Evolutionary conservation across 768 basidiomycete genomes (phyloP), one percentile per base, ranked within the genome.

Genomic region (Gloeophyllum trabeum): DNA sequence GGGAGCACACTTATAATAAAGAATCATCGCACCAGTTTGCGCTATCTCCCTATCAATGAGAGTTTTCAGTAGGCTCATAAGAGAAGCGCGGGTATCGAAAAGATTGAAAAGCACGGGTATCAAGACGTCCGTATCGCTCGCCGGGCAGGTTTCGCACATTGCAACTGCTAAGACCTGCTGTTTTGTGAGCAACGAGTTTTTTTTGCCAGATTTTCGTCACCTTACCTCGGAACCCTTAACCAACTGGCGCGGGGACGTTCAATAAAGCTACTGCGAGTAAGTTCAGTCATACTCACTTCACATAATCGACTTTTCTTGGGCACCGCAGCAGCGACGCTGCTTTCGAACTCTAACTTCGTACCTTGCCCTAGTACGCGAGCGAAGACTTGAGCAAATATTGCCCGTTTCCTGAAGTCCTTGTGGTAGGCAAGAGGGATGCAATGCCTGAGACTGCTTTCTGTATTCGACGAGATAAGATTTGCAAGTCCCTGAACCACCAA

Each of bases 401-500:
- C 69, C 12, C 88, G 75, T 51, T 82, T 79, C 28, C 71, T 62
- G 20, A 70, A 63, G 52, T 92, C 83, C 18, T 65, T 57, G 51
- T 87, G 81, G 50, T 88, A 90, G 1, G 84, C 86, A 45, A 86
- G 66, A 4, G 78, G 64, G 18, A 93, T 73, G 51, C 84, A 90
- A 56, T 93, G 87, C 57, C 90, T 91, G 54, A 93, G 78, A 4
- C 88, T 91, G 50, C 77, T 81, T 53, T 92, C 87, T 13, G 85
- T 79, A 54, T 94, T 94, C 10, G 88, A 75, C 24, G 71, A 75
- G 43, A 94, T 79, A 4, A 94, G 67, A 46, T 90, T 80, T 1
- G 89, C 75, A 5, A 94, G 71, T 1, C 84, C 87, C 4, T 76
- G 72, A 45, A 93, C 84, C 34, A 88, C 79, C 13, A 87, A 63